Evolutionary conservation across 129 eudicot genomes (phyloP).

Genomic region (Centaurea solstitialis): DNA sequence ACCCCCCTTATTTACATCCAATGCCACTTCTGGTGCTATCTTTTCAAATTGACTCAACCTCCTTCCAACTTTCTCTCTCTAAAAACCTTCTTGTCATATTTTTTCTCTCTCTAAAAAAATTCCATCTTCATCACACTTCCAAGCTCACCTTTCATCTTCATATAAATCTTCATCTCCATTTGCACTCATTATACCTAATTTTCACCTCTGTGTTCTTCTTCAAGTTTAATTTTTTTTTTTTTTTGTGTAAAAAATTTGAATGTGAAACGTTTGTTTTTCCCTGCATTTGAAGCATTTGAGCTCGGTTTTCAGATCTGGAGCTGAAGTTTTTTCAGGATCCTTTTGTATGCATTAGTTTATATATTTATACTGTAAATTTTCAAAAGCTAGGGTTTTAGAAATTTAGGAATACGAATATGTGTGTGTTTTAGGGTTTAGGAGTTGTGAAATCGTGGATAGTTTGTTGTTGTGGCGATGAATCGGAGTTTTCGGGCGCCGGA

Average conservation of each 20-base stretch:
- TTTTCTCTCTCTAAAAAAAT: slow-evolving; percentile 19
- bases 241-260: neutral
- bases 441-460: neutral
- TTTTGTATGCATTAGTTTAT: neutral
- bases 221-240: neutral
- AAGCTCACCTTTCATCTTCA: slow-evolving; percentile 20
- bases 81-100: neutral
- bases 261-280: neutral
- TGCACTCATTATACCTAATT: neutral
- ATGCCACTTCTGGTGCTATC: slow-evolving; percentile 25
- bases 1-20: slow-evolving; percentile 16
- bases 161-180: neutral
- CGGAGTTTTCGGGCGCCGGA: slow-evolving; percentile 73
- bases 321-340: neutral
- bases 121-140: neutral
- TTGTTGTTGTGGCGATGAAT: slow-evolving; percentile 51
- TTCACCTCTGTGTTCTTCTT: neutral
- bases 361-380: neutral
- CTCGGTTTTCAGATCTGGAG: slow-evolving; percentile 54
- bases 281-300: slow-evolving; percentile 35
- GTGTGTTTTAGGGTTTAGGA: slow-evolving; percentile 25
- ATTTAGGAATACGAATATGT: slow-evolving; percentile 22
- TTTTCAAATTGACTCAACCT: slow-evolving; percentile 25
- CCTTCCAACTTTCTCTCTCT: slow-evolving; percentile 32
- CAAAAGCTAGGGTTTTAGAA: slow-evolving; percentile 51